Evolutionary conservation across 2,329 filamentous ascomycete genomes (phyloP).

Genomic region (Scorias spongiosa): DNA sequence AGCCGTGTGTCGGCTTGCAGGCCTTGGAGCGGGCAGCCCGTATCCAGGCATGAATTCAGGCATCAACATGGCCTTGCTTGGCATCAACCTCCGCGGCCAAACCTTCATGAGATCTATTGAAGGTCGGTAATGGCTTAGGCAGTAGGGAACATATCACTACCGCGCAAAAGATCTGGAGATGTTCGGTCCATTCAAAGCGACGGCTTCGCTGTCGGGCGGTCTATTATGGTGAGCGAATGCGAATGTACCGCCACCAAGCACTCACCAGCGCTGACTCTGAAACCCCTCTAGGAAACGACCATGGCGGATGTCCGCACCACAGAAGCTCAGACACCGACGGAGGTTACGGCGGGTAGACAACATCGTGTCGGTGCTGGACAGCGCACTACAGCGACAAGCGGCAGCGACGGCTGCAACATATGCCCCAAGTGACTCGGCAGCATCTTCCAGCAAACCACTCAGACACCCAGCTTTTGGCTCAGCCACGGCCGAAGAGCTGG

Average conservation of each 20-base stretch:
- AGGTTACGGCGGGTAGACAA: slow-evolving; percentile 73
- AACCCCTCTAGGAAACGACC: slow-evolving; percentile 65
- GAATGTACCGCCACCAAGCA: background rate
- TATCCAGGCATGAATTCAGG: slow-evolving; percentile 6
- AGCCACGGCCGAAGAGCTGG: slow-evolving; percentile 14
- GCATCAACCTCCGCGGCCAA: slow-evolving; percentile 43
- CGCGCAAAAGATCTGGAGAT: slow-evolving; percentile 30
- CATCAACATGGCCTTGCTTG: slow-evolving; percentile 34
- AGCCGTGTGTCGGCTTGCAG: too few species aligned
- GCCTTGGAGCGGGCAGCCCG: too few species aligned
- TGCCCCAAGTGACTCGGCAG: background rate
- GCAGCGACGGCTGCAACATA: slow-evolving; percentile 17
- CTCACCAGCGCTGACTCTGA: slow-evolving; percentile 5
- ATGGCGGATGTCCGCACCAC: slow-evolving; percentile 82
- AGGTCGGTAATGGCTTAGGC: background rate
- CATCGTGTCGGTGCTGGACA: slow-evolving; percentile 70
- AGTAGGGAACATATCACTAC: too few species aligned
- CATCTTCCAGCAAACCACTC: slow-evolving; percentile 2
- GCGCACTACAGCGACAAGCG: slow-evolving; percentile 50
- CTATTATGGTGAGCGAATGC: slow-evolving; percentile 54
- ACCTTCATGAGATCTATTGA: slow-evolving; percentile 34
- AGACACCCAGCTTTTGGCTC: slow-evolving; percentile 5
- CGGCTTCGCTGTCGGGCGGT: slow-evolving; percentile 60
- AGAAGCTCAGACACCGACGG: slow-evolving; percentile 75
- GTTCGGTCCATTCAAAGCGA: slow-evolving; percentile 73